Conservation (phyloP, 2,329 filamentous ascomycete genomes). For the Ophiostoma ulmi region DNA sequence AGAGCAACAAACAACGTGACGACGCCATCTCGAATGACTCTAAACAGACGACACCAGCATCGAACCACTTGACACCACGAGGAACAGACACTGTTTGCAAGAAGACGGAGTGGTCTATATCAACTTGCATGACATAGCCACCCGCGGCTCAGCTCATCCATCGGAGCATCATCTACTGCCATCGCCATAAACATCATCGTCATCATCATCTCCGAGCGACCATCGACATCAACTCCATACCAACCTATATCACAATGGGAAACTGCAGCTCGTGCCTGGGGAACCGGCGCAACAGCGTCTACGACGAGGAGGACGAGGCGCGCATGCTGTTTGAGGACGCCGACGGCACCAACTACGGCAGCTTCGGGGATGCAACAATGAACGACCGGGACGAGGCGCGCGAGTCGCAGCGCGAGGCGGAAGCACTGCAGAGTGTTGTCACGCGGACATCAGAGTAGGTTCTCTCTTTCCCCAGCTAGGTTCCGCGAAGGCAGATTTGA, state of each 20-base stretch:
- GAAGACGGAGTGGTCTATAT: not conserved
- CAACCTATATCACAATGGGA: constrained; percentile 44
- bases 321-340: constrained; percentile 58
- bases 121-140: not conserved
- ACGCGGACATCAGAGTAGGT: constrained; percentile 58
- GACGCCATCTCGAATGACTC: not conserved
- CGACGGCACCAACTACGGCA: constrained; percentile 56
- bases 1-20: not conserved
- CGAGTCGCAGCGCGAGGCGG: constrained; percentile 59
- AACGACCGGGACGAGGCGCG: constrained; percentile 54
- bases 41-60: not conserved
- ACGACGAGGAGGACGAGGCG: constrained; percentile 56
- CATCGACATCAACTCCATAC: not conserved
- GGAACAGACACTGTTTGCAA: no score
- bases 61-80: not conserved
- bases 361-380: constrained; percentile 54
- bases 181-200: not conserved
- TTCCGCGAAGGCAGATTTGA: no score
- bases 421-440: constrained; percentile 59
- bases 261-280: constrained; percentile 58
- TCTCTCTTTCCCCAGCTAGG: no score
- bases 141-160: not conserved
- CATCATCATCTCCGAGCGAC: not conserved
- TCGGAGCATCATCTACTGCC: no score
- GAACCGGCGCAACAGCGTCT: constrained; percentile 44